Percentiles rank a stretch among this genome's conserved stretches.
Conservation (phyloP, 192 early-diverging fungal species). For the Thoreauomyces humboldtii region DNA sequence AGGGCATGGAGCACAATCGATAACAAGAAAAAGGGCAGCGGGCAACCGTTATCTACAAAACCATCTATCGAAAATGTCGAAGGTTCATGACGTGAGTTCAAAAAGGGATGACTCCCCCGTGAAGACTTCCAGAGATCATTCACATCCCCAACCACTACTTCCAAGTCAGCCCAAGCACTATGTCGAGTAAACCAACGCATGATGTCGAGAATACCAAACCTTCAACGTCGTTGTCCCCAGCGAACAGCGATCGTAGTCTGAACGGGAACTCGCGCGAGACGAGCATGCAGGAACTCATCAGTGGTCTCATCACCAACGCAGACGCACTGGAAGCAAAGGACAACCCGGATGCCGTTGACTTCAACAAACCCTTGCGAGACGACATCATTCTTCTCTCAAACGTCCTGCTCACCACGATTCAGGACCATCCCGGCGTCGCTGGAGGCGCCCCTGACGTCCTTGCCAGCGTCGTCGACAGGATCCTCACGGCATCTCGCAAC, state of each 20-base stretch:
- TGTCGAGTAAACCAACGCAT: too few species aligned
- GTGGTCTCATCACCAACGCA: not conserved
- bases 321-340: constrained; percentile 3
- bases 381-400: constrained; percentile 27
- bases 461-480: constrained; percentile 11
- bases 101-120: too few species aligned
- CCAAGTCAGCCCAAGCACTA: too few species aligned
- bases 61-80: too few species aligned
- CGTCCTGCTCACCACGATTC: constrained; percentile 18
- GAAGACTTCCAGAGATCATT: too few species aligned
- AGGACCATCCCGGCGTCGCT: constrained; percentile 28
- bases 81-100: too few species aligned
- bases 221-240: too few species aligned
- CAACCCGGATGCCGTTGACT: constrained; percentile 22
- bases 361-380: constrained; percentile 23
- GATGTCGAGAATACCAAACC: too few species aligned
- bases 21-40: too few species aligned
- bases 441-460: constrained; percentile 28
- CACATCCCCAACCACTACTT: too few species aligned
- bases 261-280: not conserved
- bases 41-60: too few species aligned
- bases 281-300: constrained; percentile 11
- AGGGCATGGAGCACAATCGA: too few species aligned
- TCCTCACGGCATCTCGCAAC: constrained; percentile 22
- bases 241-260: not conserved